Percentiles rank a stretch among this genome's conserved stretches.
phyloP scores from a whole-genome alignment of 2,329 filamentous ascomycete species.

The Talaromyces sp. region DNA sequence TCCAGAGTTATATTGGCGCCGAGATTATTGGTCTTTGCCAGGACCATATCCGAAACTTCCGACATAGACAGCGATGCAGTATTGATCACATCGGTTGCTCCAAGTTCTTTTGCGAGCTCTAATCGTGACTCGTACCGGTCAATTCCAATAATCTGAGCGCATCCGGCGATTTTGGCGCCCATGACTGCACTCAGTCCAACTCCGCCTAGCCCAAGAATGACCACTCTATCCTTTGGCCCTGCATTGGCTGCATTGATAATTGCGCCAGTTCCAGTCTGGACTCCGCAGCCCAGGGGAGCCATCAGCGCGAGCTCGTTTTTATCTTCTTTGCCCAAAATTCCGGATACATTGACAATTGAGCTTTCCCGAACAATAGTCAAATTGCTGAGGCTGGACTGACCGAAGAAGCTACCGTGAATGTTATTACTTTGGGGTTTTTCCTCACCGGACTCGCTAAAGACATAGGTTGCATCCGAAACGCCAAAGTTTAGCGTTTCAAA shows the following conservation, averaged over 20 bases:
- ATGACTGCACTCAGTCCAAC: conserved; percentile 47
- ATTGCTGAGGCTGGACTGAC: background rate
- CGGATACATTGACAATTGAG: background rate
- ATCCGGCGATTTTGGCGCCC: conserved; percentile 41
- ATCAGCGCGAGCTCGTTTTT: conserved; percentile 34
- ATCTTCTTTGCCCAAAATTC: conserved; percentile 16
- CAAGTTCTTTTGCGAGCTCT: conserved; percentile 36
- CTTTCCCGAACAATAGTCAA: conserved; percentile 37
- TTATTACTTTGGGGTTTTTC: background rate
- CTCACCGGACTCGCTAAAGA: background rate
- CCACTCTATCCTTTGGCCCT: conserved; percentile 32
- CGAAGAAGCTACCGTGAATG: background rate
- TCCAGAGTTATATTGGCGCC: conserved; percentile 48
- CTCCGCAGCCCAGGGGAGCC: conserved; percentile 43
- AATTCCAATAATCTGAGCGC: conserved; percentile 38
- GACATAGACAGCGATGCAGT: conserved; percentile 24
- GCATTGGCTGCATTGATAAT: conserved; percentile 37
- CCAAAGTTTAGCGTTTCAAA: background rate
- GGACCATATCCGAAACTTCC: conserved; percentile 23
- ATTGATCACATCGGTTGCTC: conserved; percentile 38
- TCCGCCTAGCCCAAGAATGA: conserved; percentile 43
- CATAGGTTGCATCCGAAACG: background rate
- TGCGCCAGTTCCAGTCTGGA: conserved; percentile 43
- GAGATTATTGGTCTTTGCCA: conserved; percentile 29
- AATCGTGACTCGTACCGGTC: conserved; percentile 35